phyloP scores from a whole-genome alignment of 1,284 basidiomycete species.

The Moniliophthora roreri region DNA sequence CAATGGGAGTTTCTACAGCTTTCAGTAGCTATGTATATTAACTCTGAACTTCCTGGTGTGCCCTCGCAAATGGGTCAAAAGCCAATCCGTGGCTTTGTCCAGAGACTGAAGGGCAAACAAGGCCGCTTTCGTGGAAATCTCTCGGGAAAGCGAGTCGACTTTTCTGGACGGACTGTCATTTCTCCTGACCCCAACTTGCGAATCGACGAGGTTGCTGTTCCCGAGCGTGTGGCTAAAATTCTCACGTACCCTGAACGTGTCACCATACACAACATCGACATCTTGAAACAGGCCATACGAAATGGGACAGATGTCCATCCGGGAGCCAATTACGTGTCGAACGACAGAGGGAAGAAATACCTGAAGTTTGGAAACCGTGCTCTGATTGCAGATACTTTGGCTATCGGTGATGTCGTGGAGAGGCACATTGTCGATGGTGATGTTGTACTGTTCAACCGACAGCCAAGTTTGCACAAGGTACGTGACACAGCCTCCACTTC shows the following conservation, averaged over 20 bases:
- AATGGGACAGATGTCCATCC: conserved; percentile 94
- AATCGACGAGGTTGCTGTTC: conserved; percentile 98
- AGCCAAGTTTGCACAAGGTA: conserved; percentile 96
- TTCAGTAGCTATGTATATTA: conserved; percentile 97
- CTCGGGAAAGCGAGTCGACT: conserved; percentile 99
- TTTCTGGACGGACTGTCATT: conserved; percentile 98
- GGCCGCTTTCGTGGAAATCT: conserved; percentile 98
- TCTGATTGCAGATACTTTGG: conserved; percentile 75
- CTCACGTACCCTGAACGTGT: conserved; percentile 97
- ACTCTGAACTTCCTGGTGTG: conserved; percentile 95
- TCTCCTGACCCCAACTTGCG: conserved; percentile 97
- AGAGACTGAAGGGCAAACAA: conserved; percentile 98
- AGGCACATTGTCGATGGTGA: conserved; percentile 96
- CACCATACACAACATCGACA: conserved; percentile 88
- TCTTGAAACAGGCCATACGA: conserved; percentile 75
- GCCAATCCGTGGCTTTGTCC: conserved; percentile 96
- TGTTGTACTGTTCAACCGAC: conserved; percentile 97
- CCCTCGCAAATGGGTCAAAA: conserved; percentile 84
- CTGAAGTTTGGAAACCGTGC: conserved; percentile 79
- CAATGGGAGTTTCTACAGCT: conserved; percentile 98
- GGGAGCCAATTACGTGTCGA: conserved; percentile 92
- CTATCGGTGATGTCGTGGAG: conserved; percentile 89
- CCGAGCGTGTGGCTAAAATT: conserved; percentile 94
- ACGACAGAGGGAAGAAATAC: conserved; percentile 84
- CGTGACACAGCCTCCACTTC: conserved; percentile 8